A percentile compares a stretch with the other conserved stretches of the same genome.
These are phyloP conservation scores for Paecilomyces fulvus DNA, from an alignment of 2,329 filamentous ascomycete genomes.

Conservation along the genomic window DNA sequence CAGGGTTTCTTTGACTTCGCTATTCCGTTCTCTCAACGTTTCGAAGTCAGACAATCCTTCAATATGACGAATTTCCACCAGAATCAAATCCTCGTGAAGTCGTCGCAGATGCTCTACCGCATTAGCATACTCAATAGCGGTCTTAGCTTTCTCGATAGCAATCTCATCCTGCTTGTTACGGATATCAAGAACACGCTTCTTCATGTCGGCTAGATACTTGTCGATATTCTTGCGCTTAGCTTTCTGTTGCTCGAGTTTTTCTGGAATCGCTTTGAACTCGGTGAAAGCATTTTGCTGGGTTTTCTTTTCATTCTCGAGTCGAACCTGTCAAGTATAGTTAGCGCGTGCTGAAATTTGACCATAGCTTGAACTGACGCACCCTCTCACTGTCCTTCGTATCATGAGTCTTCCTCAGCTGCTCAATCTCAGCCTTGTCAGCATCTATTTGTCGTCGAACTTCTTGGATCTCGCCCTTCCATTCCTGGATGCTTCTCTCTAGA, in stretches of 20 bases:
- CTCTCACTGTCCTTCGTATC: slow-evolving; percentile 29
- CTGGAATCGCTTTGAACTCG: slow-evolving; percentile 58
- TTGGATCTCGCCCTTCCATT: slow-evolving; percentile 35
- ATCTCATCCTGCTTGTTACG: slow-evolving; percentile 48
- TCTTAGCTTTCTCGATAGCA: slow-evolving; percentile 48
- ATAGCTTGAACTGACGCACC: slow-evolving; percentile 24
- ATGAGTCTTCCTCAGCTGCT: slow-evolving; percentile 13
- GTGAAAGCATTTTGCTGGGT: slow-evolving; percentile 58
- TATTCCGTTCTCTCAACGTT: slow-evolving; percentile 58
- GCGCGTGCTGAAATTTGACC: background rate
- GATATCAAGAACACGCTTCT: slow-evolving; percentile 43
- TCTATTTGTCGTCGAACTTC: slow-evolving; percentile 19
- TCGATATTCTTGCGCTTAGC: slow-evolving; percentile 37
- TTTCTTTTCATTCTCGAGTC: slow-evolving; percentile 51
- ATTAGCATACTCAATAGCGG: slow-evolving; percentile 49
- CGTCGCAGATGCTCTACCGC: slow-evolving; percentile 55
- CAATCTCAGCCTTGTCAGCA: slow-evolving; percentile 20
- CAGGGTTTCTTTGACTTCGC: slow-evolving; percentile 45
- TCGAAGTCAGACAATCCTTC: slow-evolving; percentile 77
- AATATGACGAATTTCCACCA: slow-evolving; percentile 61
- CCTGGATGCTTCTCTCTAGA: slow-evolving; percentile 44
- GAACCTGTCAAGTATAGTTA: slow-evolving; percentile 14
- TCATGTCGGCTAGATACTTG: slow-evolving; percentile 34
- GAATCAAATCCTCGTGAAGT: slow-evolving; percentile 56
- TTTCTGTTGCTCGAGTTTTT: slow-evolving; percentile 51